Evolutionary conservation across 257 asterid genomes (phyloP).

Genomic region (Paulownia fortunei): DNA sequence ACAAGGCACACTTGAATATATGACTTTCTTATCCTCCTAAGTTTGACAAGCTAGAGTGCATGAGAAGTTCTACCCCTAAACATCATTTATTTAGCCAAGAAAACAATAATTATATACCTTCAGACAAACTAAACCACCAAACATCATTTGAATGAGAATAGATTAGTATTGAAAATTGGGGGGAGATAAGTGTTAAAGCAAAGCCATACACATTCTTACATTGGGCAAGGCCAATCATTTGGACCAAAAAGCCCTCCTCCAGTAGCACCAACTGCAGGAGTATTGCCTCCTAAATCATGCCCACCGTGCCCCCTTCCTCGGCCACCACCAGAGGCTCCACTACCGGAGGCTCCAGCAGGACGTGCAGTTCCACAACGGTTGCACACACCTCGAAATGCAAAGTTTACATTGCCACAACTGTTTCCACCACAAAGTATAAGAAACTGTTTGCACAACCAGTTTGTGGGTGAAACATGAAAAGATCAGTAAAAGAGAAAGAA

Average conservation of each 20-base stretch:
- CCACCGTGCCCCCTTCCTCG: constrained; percentile 90
- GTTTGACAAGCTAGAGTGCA: background rate
- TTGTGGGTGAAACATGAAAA: constrained; percentile 20
- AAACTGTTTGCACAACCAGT: constrained; percentile 27
- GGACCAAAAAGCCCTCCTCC: constrained; percentile 96
- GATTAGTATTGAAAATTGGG: background rate
- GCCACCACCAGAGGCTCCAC: constrained; percentile 82
- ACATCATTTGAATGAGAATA: background rate
- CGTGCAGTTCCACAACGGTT: constrained; percentile 99
- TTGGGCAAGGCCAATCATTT: constrained; percentile 99
- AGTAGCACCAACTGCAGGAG: constrained; percentile 72
- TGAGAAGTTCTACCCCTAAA: background rate
- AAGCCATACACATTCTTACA: constrained; percentile 55
- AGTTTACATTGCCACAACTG: constrained; percentile 98
- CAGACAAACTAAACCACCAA: background rate
- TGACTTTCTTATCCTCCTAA: background rate
- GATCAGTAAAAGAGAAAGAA: constrained; percentile 57
- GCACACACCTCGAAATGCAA: constrained; percentile 98
- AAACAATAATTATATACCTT: background rate
- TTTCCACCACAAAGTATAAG: constrained; percentile 44
- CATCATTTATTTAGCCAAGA: background rate
- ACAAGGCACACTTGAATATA: background rate
- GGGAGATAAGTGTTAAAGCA: background rate
- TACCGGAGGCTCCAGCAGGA: constrained; percentile 85
- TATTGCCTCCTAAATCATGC: constrained; percentile 65